Evolutionary conservation across 176 grass and related monocot species (phyloP).

Genomic region (Avena eriantha): DNA sequence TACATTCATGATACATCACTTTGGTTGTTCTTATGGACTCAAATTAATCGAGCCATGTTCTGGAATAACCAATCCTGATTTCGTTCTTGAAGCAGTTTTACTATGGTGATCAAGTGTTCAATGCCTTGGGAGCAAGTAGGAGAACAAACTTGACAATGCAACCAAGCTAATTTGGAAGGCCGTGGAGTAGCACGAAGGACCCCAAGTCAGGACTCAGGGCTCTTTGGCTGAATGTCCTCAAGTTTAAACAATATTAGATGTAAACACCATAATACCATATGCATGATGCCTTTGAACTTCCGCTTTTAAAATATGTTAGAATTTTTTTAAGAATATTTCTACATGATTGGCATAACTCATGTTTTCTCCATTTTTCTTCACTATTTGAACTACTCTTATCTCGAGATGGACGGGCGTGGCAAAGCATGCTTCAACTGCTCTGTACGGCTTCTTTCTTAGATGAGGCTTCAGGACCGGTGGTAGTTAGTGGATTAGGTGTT

Average conservation of each 20-base stretch:
- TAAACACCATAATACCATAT: too few species aligned
- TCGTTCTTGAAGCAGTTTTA: neutral
- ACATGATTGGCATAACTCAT: too few species aligned
- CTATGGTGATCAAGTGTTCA: neutral
- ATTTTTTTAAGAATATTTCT: too few species aligned
- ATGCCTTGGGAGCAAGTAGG: neutral
- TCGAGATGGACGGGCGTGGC: too few species aligned
- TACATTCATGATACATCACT: neutral
- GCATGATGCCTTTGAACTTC: too few species aligned
- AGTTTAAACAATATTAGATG: neutral
- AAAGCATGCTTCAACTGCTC: too few species aligned
- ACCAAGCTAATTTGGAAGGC: neutral
- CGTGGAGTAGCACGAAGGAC: neutral
- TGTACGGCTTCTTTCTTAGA: too few species aligned
- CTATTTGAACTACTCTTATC: too few species aligned
- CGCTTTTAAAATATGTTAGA: too few species aligned
- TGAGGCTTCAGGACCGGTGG: too few species aligned
- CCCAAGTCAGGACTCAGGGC: neutral
- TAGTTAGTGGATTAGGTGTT: too few species aligned
- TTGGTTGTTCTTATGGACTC: neutral
- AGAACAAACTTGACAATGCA: neutral
- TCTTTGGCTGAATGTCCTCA: neutral
- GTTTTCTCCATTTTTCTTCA: too few species aligned
- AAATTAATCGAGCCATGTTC: neutral
- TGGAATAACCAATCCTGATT: neutral